A percentile compares a stretch with the other conserved stretches of the same genome.
Evolutionary conservation across 805 yeast genomes (phyloP).

Genomic region (Ogataea pignaliae): DNA sequence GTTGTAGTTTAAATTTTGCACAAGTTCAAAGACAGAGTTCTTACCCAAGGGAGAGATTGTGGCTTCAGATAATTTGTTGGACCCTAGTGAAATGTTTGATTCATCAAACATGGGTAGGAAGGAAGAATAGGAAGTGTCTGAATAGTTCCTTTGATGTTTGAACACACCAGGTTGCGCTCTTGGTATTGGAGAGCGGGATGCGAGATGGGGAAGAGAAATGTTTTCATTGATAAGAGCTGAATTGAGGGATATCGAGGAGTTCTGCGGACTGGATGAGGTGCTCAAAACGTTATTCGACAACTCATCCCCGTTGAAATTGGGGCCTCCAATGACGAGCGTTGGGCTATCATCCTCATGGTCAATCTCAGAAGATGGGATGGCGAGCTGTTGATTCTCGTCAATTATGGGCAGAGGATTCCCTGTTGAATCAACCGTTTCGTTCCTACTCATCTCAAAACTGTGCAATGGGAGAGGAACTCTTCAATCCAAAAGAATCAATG

Average conservation of each 20-base stretch:
- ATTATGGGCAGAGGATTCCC: conserved; percentile 5
- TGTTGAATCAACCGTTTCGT: background rate
- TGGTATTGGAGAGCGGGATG: conserved; percentile 1
- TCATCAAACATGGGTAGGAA: conserved; percentile 32
- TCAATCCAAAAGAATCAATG: no score
- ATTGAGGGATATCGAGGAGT: conserved; percentile 6
- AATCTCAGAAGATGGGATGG: conserved; percentile 1
- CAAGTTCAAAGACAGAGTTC: conserved; percentile 73
- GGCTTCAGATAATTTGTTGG: conserved; percentile 35
- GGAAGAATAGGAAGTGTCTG: conserved; percentile 24
- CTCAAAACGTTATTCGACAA: background rate
- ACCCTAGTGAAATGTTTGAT: conserved; percentile 33
- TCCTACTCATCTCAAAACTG: background rate
- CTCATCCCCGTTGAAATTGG: background rate
- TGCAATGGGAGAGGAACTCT: no score
- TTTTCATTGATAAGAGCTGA: conserved; percentile 17
- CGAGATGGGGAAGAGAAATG: conserved; percentile 2
- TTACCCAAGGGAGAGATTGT: conserved; percentile 58
- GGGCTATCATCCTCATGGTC: background rate
- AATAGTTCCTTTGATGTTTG: conserved; percentile 18
- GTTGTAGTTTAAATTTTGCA: conserved; percentile 51
- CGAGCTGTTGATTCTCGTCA: conserved; percentile 8
- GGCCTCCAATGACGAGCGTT: background rate
- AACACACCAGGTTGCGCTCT: conserved; percentile 3
- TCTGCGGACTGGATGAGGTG: conserved; percentile 3